Base-by-base conservation (phyloP, 352 stramenopile species). In the Phytophthora idaei region DNA sequence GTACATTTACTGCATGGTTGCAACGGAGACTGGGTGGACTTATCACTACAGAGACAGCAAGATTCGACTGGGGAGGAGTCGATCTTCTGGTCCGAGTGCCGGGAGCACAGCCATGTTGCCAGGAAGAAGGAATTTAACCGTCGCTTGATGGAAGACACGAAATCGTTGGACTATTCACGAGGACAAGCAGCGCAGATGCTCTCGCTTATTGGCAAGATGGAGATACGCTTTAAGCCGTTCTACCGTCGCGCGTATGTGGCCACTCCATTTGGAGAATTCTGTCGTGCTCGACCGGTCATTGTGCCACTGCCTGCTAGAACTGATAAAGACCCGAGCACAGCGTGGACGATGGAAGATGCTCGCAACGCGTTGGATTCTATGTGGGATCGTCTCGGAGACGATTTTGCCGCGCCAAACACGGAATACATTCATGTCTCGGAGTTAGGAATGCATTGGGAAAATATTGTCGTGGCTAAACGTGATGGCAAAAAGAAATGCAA, bases 401-500 rank as follows among this genome's bases (percentile, higher is more conserved):
- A 82, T 27, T 84, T 84, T 45, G 64, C 64, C 2, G 67, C 58
- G 6, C 32, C 67, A 0, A 45, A 55, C 17, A 60, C 51, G 2
- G 68, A 74, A 29, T 87, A 81, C 42, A 50, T 72, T 37, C 71
- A 81, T 44, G 78, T 87, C 7, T 87, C 78, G 11, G 76, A 87
- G 48, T 51, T 84, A 27, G 78, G 78, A 5, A 76, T 80, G 44
- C 78, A 87, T 60, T 87, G 78, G 78, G 78, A 87, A 52, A 74
- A 57, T n/a, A 81, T 78, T 45, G 17, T 31, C 2, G 62, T 72
- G 31, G 48, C 28, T 7, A 73, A 67, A 8, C 52, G 51, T 21
- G 53, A 67, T 25, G 15, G 34, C 1, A 74, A 71, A 27, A 58
- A n/a, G 21, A 73, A 69, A 41, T 83, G 70, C 50, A 34, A 60